phyloP scores from a whole-genome alignment of 75 land plant genomes.

The Cryptomeria japonica region DNA sequence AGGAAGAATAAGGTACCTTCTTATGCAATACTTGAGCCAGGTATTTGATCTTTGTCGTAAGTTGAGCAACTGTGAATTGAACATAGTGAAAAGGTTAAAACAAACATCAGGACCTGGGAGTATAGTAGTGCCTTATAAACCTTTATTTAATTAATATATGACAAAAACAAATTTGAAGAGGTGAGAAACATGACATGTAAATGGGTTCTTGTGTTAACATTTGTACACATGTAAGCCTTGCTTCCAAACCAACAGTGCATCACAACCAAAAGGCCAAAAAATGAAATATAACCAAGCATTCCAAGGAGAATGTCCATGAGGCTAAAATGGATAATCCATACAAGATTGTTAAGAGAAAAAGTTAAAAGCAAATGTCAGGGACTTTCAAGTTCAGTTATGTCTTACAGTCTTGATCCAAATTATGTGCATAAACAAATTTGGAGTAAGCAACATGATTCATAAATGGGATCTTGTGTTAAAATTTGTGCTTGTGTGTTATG shows the following conservation, averaged over 20 bases:
- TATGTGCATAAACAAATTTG: too few species aligned
- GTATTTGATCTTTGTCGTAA: slow-evolving; percentile 88
- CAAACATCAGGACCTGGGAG: neutral
- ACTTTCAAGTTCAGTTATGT: too few species aligned
- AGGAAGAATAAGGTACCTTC: slow-evolving; percentile 48
- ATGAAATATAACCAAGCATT: neutral
- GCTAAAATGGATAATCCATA: neutral
- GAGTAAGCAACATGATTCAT: too few species aligned
- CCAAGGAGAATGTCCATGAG: neutral
- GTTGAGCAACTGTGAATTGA: slow-evolving; percentile 73
- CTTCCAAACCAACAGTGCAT: neutral
- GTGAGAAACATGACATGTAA: neutral
- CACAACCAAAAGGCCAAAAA: neutral
- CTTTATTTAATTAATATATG: neutral
- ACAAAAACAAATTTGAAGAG: neutral
- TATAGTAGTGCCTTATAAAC: neutral
- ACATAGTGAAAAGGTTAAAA: neutral
- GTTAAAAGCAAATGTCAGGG: too few species aligned
- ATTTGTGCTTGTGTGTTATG: too few species aligned
- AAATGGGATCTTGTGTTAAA: too few species aligned
- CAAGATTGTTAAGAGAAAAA: neutral
- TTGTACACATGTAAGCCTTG: too few species aligned
- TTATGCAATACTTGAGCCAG: slow-evolving; percentile 64
- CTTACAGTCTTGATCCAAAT: too few species aligned
- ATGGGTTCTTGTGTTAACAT: too few species aligned